Evolutionary conservation across 2,329 filamentous ascomycete genomes (phyloP).

Genomic region (Huntiella abstrusa): DNA sequence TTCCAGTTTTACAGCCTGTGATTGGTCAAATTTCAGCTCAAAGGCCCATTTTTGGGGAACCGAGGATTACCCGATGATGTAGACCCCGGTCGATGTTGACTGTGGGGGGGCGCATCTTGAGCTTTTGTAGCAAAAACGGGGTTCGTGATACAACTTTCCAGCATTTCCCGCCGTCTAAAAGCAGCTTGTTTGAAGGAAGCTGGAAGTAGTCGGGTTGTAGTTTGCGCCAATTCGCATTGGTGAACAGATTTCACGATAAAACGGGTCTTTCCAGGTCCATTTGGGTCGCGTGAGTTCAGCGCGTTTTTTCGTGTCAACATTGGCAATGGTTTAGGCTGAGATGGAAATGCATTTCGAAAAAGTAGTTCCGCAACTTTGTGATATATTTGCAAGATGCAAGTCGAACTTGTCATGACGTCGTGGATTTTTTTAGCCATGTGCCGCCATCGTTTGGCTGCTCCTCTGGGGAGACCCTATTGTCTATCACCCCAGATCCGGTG

Average conservation of each 20-base stretch:
- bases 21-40: constrained; percentile 1
- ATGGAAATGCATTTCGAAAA: no score
- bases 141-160: constrained; percentile 9
- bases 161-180: not conserved
- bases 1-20: not conserved
- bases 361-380: no score
- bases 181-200: no score
- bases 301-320: constrained; percentile 7
- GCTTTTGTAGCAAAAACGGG: constrained; percentile 2
- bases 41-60: not conserved
- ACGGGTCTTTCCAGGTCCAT: not conserved
- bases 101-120: not conserved
- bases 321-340: not conserved
- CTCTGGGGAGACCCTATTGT: constrained; percentile 3
- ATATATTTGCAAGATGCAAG: no score
- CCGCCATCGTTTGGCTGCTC: not conserved
- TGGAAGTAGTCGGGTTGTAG: not conserved
- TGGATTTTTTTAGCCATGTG: no score
- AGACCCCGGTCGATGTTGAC: constrained; percentile 1
- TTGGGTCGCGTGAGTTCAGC: constrained; percentile 8
- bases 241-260: not conserved
- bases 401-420: no score
- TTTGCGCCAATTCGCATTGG: constrained; percentile 11
- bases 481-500: constrained; percentile 3
- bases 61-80: constrained; percentile 3